Evolutionary conservation across 2,329 filamentous ascomycete genomes (phyloP), one percentile per base, ranked within the genome.

Genomic region (Cordyceps javanica): DNA sequence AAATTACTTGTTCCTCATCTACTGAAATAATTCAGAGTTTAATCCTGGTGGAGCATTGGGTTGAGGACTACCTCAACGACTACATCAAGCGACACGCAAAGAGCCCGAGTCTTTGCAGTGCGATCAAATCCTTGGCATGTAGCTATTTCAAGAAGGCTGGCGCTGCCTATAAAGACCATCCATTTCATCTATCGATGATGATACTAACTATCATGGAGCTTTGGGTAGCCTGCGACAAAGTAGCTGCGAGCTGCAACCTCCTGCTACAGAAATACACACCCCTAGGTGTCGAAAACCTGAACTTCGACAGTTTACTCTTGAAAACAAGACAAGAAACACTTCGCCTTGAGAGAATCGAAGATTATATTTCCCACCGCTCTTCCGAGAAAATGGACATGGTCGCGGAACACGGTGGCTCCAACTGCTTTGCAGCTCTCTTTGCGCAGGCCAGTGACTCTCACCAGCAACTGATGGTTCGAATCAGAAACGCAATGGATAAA

Each of bases 201-300:
- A 60, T 82, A 1, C 70, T 87, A 0, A 82, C 77, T 0, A 60
- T 80, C 0, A 61, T 84, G 2, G 81, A 85, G 55, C 64, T 87
- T 0, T 87, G 84, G 84, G 64, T 82, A 7, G 79, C 78, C 0
- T 75, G 78, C 32, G 83, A 87, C 60, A 76, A 70, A 53, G 70
- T 71, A 4, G 77, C 76, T 1, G 69, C 73, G 2, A n/a, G 39
- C 0, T 57, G 67, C 0, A 70, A 73, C 25, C 68, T 72, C 0
- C 60, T 81, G 2, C 63, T 87, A 0, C n/a, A 7, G 0, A 66
- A 80, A 0, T 86, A 82, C 60, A 63, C 71, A 14, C 73, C 77
- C 0, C 73, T 74, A 2, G 54, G 45, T 6, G 65, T 86, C 3
- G 70, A 73, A 0, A 2, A 51, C 0, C 45, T 60, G 0, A 53